phyloP scores from a whole-genome alignment of 2,329 filamentous ascomycete genomes.

The Aureobasidium sp. region DNA sequence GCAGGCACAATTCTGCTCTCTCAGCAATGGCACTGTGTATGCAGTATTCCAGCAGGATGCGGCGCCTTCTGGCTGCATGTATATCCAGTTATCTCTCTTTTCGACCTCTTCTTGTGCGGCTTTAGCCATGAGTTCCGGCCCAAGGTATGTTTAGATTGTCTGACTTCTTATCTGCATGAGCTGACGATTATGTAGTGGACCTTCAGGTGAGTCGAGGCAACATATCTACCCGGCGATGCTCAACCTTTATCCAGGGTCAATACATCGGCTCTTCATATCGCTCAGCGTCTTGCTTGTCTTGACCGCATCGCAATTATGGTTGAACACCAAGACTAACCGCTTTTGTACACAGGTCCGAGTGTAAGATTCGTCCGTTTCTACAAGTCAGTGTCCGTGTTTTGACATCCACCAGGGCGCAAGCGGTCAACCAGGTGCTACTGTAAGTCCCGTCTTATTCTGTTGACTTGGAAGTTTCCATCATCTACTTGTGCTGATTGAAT shows the following conservation, averaged over 20 bases:
- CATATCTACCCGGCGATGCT: neutral
- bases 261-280: neutral
- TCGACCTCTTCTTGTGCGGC: constrained; percentile 2
- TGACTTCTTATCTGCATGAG: neutral
- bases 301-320: neutral
- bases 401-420: neutral
- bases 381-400: neutral
- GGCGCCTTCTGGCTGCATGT: constrained; percentile 23
- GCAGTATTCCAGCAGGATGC: constrained; percentile 23
- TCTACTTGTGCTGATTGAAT: neutral
- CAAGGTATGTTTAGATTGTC: neutral
- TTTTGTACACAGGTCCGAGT: neutral
- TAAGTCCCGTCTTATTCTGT: neutral
- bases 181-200: neutral
- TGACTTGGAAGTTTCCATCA: neutral
- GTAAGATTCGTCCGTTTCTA: neutral
- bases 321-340: neutral
- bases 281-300: neutral
- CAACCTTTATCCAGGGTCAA: neutral
- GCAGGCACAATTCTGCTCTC: constrained; percentile 25
- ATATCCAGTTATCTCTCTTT: constrained; percentile 21
- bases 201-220: neutral
- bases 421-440: constrained; percentile 19
- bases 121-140: neutral
- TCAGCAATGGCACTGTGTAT: constrained; percentile 26